A percentile compares a stretch with the other conserved stretches of the same genome.
These are phyloP conservation scores for Yarrowia osloensis DNA, from an alignment of 805 yeast species.

Conservation along the genomic window DNA sequence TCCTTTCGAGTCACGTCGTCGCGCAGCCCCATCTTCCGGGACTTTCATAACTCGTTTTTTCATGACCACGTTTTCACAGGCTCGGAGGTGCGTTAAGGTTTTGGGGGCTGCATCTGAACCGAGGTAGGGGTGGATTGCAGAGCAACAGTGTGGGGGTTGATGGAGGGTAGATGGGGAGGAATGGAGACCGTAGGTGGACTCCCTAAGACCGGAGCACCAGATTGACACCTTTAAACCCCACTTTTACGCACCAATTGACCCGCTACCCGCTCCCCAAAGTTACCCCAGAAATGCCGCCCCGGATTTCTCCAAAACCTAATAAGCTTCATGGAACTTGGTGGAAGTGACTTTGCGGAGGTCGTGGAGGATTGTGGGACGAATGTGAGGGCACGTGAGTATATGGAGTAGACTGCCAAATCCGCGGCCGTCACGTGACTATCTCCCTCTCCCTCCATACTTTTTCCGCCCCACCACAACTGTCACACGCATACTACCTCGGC, in stretches of 20 bases:
- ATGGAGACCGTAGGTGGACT: neutral
- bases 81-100: constrained; percentile 9
- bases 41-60: neutral
- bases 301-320: constrained; percentile 15
- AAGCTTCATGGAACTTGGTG: constrained; percentile 23
- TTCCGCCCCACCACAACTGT: neutral
- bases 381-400: neutral
- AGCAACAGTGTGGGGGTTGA: neutral
- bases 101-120: neutral
- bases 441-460: neutral
- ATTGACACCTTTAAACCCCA: neutral
- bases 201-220: neutral
- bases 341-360: neutral
- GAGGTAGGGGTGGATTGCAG: neutral
- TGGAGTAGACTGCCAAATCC: too few species aligned
- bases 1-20: too few species aligned
- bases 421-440: neutral
- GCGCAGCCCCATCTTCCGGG: too few species aligned
- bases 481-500: constrained; percentile 17
- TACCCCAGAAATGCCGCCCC: constrained; percentile 31
- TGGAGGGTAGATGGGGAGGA: neutral
- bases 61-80: constrained; percentile 28
- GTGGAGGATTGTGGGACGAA: neutral
- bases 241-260: neutral
- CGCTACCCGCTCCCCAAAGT: too few species aligned